A percentile compares a stretch with the other conserved stretches of the same genome.
Conservation (phyloP, 805 yeast genomes). For the Candida ponderosae region DNA sequence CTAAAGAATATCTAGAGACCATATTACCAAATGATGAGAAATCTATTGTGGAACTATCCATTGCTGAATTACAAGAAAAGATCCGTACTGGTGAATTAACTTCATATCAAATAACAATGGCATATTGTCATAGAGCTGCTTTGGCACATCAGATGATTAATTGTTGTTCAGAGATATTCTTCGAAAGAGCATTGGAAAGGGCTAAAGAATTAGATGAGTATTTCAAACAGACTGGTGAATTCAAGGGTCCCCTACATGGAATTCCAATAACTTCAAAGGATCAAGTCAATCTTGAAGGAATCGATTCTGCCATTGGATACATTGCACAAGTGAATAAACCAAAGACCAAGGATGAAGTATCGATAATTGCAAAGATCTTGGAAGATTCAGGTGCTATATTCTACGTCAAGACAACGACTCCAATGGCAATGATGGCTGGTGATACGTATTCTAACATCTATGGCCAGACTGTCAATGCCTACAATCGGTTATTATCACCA, state of each 20-base stretch:
- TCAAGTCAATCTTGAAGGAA: conserved; percentile 25
- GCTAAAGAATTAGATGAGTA: conserved; percentile 46
- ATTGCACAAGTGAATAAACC: conserved; percentile 5
- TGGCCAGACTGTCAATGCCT: conserved; percentile 40
- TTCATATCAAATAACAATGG: conserved; percentile 33
- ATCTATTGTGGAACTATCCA: conserved; percentile 9
- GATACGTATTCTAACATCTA: conserved; percentile 37
- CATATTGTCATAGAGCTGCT: conserved; percentile 46
- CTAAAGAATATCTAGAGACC: conserved; percentile 10
- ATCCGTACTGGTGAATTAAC: conserved; percentile 24
- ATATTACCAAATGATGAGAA: conserved; percentile 9
- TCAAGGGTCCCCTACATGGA: conserved; percentile 56
- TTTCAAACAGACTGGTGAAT: conserved; percentile 35
- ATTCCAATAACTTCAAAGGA: conserved; percentile 53
- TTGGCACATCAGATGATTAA: conserved; percentile 42
- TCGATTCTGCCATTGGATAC: conserved; percentile 18
- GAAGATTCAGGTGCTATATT: conserved; percentile 35
- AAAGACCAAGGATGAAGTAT: conserved; percentile 7
- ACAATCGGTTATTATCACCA: conserved; percentile 32
- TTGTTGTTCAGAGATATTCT: conserved; percentile 24
- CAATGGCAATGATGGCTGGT: conserved; percentile 42
- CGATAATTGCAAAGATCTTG: conserved; percentile 9
- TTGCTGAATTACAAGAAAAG: conserved; percentile 3
- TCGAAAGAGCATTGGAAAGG: conserved; percentile 44
- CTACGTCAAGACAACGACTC: conserved; percentile 46